Base-by-base conservation (phyloP, 441 rosid genomes). In the Populus hybrid region DNA sequence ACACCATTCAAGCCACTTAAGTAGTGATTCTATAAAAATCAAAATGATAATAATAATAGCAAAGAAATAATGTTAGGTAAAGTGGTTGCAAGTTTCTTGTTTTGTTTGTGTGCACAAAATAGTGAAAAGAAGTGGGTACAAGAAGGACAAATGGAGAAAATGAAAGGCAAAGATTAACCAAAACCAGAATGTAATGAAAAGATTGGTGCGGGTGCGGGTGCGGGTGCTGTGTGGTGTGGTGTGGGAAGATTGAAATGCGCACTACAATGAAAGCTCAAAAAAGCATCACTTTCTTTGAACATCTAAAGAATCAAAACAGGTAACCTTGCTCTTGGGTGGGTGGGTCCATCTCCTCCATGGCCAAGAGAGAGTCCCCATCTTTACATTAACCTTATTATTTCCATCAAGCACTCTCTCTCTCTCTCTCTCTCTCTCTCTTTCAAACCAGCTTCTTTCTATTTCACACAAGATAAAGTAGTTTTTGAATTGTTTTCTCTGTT, bases 291-390 rank as follows among this genome's bases (percentile, higher is more conserved):
- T 16, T 28, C 69, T 38, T 34, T 69, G 21, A 35, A 63, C 26
- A 35, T 64, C 10, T 28, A 67, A 34, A 70, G 14, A n/a, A 67
- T 23, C 38, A 63, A 67, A 34, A 64, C 32, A 71, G 53, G 32
- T 64, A 70, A 20, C 28, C 50, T 8, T 71, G 70, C 69, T 23
- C 70, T 74, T 68, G 42, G 23, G 63, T 53, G 35, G 35, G 35
- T 34, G 92, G 92, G 66, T 78, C 94, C 87, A 74, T 76, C 80
- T 79, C 82, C 70, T 85, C 93, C 92, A 85, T 84, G 74, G 91
- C 90, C 84, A 81, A 81, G 83, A 82, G 81, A 82, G 81, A 84
- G 75, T 77, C 77, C 74, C 85, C 88, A 86, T 80, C 78, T 75
- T 84, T 87, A 88, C 89, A 77, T 77, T 82, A 76, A 40, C 61